Evolutionary conservation across 1,284 basidiomycete species (phyloP), one percentile per base, ranked within the genome.

Genomic region (Sparassis latifolia): DNA sequence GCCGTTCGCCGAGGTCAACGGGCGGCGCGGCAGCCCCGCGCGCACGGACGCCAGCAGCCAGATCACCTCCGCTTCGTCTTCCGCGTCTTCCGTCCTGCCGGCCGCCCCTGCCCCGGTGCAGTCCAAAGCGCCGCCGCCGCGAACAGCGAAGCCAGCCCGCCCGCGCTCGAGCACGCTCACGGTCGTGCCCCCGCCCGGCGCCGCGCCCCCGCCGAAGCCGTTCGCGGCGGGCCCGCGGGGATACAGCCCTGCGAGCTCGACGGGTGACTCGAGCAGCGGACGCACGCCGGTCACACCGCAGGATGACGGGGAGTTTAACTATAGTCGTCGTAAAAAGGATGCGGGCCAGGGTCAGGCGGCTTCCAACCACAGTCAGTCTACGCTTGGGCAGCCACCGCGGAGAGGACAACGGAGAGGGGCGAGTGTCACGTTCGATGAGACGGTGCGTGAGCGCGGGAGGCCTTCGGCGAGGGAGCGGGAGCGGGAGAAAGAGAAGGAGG

Each of bases 211-310:
- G 53, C 83, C 84, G 4, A 85, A 85, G 60, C 77, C 74, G 20
- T 7, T 12, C 7, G 58, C 58, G 37, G 61, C 62, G 35, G 56
- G 55, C 10, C 50, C 65, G 20, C 66, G 70, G 27, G 73, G 79
- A 5, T 76, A 83, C 53, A 87, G 84, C 58, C 87, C 86, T 12
- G 82, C 83, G 2, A 89, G 86, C 61, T 89, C 86, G 20, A 87
- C 84, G 6, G 86, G 87, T 6, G 86, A 84, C 58, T 88, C 86
- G 51, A 89, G 85, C 55, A 86, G 81, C 56, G 82, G 83, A 10
- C 71, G 79, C 10, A 75, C 76, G 28, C 87, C 88, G 10, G 69
- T 84, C 45, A 90, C 87, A 3, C 87, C 87, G 7, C 70, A 76
- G 33, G 87, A 89, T 60, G 86, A 85, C 9, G 86, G 84, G 56